Evolutionary conservation across 768 basidiomycete species (phyloP), one percentile per base, ranked within the genome.

Genomic region (Mycena crocata): DNA sequence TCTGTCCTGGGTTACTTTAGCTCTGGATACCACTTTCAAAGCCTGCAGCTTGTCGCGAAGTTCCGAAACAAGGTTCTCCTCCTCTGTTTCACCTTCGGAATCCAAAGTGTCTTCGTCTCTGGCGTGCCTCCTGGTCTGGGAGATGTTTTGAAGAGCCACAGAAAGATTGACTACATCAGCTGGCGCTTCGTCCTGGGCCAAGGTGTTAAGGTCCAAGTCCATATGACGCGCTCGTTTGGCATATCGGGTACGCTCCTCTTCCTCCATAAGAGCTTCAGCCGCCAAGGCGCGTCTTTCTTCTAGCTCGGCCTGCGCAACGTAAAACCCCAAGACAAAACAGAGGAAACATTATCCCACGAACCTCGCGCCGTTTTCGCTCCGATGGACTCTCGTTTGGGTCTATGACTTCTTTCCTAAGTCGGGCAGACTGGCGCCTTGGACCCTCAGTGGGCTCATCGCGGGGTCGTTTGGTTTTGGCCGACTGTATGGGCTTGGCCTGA

Each of bases 1-100:
- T 24, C 94, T 81, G 65, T 91, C 85, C 67, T 87, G 81, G 1
- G 91, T 93, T 10, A 95, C 93, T 76, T 94, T 95, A 17, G 93
- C 93, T 60, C 92, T 84, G 34, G 92, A 87, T 2, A 92, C 83
- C n/a, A 94, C 81, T 63, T 86, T 87, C 74, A 95, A 72, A 34
- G 80, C 77, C 62, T 83, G 74, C 13, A 94, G 79, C 66, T 79
- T 86, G 69, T 87, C 77, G 65, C 84, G 84, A 64, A 95, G 74
- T 52, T 85, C 85, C 19, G 80, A 74, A 1, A 89, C 82, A n/a
- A 84, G 87, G 23, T 73, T 77, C 23, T 81, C 75, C 34, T 89
- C 87, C 59, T 79, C 80, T 68, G 81, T 76, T 64, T 87, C 83
- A 39, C 77, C 78, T 6, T 85, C 82, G 64, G 81, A 89, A 1